Evolutionary conservation across 176 grass and related monocot species (phyloP), one percentile per base, ranked within the genome.

Genomic region (Hyparrhenia diplandra): DNA sequence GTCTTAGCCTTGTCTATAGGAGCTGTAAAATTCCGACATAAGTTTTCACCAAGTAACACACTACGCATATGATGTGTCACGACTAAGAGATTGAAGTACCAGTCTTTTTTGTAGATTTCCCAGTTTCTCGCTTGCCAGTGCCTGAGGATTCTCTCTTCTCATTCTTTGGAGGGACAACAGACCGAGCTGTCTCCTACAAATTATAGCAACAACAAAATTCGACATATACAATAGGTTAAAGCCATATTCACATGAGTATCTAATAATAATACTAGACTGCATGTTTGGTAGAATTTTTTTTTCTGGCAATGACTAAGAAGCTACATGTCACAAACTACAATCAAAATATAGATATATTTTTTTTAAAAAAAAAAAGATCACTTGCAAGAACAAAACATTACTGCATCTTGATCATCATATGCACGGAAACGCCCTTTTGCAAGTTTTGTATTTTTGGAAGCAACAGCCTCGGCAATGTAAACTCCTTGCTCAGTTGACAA

Each of bases 361-460:
- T 42, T 43, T 14, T 21, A 23, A 28, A 73, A 69, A 73, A 78
- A 24, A 21, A 72, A 60, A 73, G 66, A 24, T 59, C 78, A 59
- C 4, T 29, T 78, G 37, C 23, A 68, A 73, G 30, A 76, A 49
- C 36, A 81, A 83, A 40, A 25, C 27, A 47, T 83, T 94, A 98
- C 95, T 82, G 8, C 78, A 36, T 94, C 95, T 85, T 85, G 80
- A 42, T 89, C 90, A 60, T 92, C 92, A 62, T 98, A 98, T 64
- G 88, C 83, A 72, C 92, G 90, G 66, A 94, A 98, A 87, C 92
- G 90, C 12, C 95, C 95, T 82, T 98, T 95, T 7, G 92, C 88
- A 78, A 92, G 92, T 87, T 88, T 94, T 69, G 84, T 90, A 66
- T 95, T 98, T 87, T 91, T 98, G 21, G 81, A 80, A 84, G 76